These are phyloP conservation scores for Torulaspora quercuum DNA, from an alignment of 805 yeast species.

Conservation along the genomic window DNA sequence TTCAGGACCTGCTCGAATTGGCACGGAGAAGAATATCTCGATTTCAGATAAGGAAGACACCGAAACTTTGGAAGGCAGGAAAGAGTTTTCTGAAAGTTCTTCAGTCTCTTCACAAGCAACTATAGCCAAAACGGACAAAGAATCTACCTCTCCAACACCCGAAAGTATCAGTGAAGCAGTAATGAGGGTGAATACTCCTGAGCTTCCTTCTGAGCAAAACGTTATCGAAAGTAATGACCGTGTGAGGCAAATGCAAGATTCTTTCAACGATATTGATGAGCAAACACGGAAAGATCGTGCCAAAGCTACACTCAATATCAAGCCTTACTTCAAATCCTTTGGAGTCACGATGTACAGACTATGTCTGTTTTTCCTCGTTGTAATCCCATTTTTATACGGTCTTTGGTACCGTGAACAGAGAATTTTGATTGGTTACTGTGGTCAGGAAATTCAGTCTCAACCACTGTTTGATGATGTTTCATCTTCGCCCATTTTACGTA, in stretches of 20 bases:
- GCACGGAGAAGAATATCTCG: background rate
- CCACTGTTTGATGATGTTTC: conserved; percentile 1
- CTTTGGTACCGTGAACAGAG: conserved; percentile 66
- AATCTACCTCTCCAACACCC: too few relatives aligned
- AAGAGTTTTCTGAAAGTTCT: conserved; percentile 1
- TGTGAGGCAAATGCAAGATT: conserved; percentile 9
- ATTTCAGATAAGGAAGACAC: background rate
- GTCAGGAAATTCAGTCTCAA: conserved; percentile 44
- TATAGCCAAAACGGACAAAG: too few relatives aligned
- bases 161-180: too few relatives aligned
- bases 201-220: conserved; percentile 21
- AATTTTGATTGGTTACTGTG: conserved; percentile 69
- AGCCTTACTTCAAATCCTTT: conserved; percentile 3
- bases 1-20: conserved; percentile 4
- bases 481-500: conserved; percentile 1
- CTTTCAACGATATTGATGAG: conserved; percentile 2
- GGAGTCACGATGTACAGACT: conserved; percentile 24
- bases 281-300: background rate
- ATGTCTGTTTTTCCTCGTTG: conserved; percentile 38
- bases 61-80: background rate
- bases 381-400: conserved; percentile 41
- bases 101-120: conserved; percentile 5
- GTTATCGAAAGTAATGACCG: conserved; percentile 19
- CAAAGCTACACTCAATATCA: background rate
- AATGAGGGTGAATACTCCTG: conserved; percentile 17